A percentile compares a stretch with the other conserved stretches of the same genome.
Evolutionary conservation across 2,329 filamentous ascomycete genomes (phyloP).

Genomic region (Fusarium veterinarium): DNA sequence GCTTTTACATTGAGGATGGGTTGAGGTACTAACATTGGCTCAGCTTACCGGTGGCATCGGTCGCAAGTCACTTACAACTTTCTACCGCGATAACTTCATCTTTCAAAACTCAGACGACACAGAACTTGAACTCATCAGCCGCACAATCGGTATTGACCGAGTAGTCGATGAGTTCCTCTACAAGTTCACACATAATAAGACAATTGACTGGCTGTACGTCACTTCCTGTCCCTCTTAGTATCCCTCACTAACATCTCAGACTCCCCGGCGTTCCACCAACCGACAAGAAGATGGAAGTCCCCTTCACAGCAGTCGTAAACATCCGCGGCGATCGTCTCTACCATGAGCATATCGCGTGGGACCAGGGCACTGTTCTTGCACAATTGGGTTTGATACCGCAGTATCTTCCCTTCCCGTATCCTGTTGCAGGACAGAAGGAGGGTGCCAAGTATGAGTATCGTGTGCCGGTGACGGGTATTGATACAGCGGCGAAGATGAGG

Average conservation of each 20-base stretch:
- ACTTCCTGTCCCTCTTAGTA: fast-evolving
- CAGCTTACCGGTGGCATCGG: constrained; percentile 76
- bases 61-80: constrained; percentile 68
- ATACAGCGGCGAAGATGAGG: constrained; percentile 49
- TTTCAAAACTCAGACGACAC: constrained; percentile 77
- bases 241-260: constrained; percentile 19
- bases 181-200: constrained; percentile 69
- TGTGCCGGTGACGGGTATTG: constrained; percentile 48
- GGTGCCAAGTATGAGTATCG: constrained; percentile 44
- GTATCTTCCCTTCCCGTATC: constrained; percentile 72
- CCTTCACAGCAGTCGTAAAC: constrained; percentile 72
- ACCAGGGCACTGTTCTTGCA: constrained; percentile 71
- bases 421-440: constrained; percentile 52
- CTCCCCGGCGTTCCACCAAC: constrained; percentile 69
- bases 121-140: constrained; percentile 74
- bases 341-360: constrained; percentile 77
- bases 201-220: constrained; percentile 77
- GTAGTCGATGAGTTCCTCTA: constrained; percentile 78
- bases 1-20: fast-evolving
- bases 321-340: constrained; percentile 72
- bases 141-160: constrained; percentile 77
- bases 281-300: constrained; percentile 63
- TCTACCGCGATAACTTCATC: constrained; percentile 81
- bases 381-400: constrained; percentile 68
- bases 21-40: fast-evolving